A percentile compares a stretch with the other conserved stretches of the same genome.
Evolutionary conservation across 352 stramenopile species (phyloP).

Genomic region (Pythium pyrilobum): DNA sequence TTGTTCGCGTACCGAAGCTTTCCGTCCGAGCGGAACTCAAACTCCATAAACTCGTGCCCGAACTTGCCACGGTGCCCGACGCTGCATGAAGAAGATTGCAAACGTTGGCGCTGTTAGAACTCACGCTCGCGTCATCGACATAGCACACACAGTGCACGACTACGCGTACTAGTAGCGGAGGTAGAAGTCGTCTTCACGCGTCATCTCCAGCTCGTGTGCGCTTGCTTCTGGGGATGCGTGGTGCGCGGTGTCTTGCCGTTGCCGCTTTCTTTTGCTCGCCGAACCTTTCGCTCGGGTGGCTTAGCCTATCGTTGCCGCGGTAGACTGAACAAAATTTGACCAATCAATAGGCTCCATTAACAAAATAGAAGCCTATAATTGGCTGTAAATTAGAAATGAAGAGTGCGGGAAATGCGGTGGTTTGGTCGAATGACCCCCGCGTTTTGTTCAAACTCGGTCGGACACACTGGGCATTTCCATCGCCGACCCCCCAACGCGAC

Average conservation of each 20-base stretch:
- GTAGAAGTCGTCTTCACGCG: slow-evolving; percentile 79
- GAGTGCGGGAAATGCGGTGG: slow-evolving; percentile 18
- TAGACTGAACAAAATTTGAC: too few relatives aligned
- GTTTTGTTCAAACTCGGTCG: slow-evolving; percentile 13
- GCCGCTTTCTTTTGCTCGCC: slow-evolving; percentile 4
- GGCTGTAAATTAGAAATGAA: background rate
- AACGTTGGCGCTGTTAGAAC: too few relatives aligned
- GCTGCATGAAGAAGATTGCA: slow-evolving; percentile 24
- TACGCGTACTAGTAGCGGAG: slow-evolving; percentile 82
- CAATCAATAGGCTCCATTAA: background rate
- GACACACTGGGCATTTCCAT: slow-evolving; percentile 6
- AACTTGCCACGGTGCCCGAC: slow-evolving; percentile 96
- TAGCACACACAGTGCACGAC: too few relatives aligned
- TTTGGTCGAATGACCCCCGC: slow-evolving; percentile 17
- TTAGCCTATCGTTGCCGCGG: background rate
- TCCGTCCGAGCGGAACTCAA: slow-evolving; percentile 91
- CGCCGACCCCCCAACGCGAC: background rate
- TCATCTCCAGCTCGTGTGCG: slow-evolving; percentile 34
- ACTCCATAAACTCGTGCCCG: slow-evolving; percentile 97
- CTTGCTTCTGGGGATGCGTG: background rate
- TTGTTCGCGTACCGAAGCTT: slow-evolving; percentile 97
- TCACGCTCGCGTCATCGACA: too few relatives aligned
- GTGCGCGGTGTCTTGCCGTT: too few relatives aligned
- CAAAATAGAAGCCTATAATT: slow-evolving; percentile 1
- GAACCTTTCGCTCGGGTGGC: background rate